Base-by-base conservation (phyloP, 1,139 yeast species). In the Barnettozyma hawaiiensis region DNA sequence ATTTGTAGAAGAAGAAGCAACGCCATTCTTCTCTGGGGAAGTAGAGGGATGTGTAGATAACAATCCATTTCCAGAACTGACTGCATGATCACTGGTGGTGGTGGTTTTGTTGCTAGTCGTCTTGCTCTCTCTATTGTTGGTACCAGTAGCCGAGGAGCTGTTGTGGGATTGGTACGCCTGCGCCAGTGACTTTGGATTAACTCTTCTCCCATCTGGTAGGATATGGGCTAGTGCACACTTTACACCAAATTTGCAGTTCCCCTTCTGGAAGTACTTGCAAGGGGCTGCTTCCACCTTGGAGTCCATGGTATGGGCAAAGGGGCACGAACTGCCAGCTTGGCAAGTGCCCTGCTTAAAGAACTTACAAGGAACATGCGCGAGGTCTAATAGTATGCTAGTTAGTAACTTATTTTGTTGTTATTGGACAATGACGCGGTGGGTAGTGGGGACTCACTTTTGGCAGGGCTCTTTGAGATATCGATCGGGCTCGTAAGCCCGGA, bases 321-420 rank as follows among this genome's bases (percentile, higher is more conserved):
- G 97, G 62, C 97, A 92, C 2, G 92, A 72, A 44, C 69, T 70
- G 11, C 97, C 97, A 1, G 97, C 97, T 64, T 89, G 97, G 63
- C 97, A 90, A 16, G 85, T 78, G 0, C 97, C 97, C 60, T 89
- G 96, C 49, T 78, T 72, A 61, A 72, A 89, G 67, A 92, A 90
- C 65, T 90, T 90, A 63, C 98, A 90, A 1, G 98, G 97, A 31
- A 90, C 97, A 63, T 90, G 98, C 42, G 94, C 81, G 42, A 85
- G 70, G 55, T 82, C 72, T 67, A 18, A 20, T 8, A 10, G 39
- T 20, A 29, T 20, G 52, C 48, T 47, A 44, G 48, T 47, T n/a
- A 10, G n/a, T 3, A 10, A 54, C 56, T 43, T 39, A 54, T 57
- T 54, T 42, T 54, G n/a, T n/a, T n/a, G n/a, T n/a, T n/a, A n/a